Evolutionary conservation across 495 filamentous ascomycete genomes (phyloP), one percentile per base, ranked within the genome.

Genomic region (Parmelia sp.): DNA sequence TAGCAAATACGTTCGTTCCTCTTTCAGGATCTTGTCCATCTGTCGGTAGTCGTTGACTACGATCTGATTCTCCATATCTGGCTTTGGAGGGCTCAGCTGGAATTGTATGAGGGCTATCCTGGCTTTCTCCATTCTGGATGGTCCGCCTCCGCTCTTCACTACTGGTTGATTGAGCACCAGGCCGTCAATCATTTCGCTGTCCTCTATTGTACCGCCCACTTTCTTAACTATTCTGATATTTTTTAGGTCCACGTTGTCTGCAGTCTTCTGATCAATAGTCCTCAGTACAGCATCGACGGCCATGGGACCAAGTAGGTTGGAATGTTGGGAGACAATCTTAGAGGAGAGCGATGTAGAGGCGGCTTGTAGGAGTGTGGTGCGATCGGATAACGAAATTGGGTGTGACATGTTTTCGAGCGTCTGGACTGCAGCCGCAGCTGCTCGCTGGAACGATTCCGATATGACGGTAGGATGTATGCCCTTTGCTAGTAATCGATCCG

Each of bases 11-110:
- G 92, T 91, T 64, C 95, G 90, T 80, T 98, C 94, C 78, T 98
- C 94, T 77, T 98, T 98, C 62, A 98, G 82, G 69, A 98, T 98
- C 82, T 97, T 98, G 78, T 98, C 94, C 94, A 98, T 98, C 77
- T 98, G 94, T 65, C 94, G 83, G 83, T 98, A 98, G 80, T 98
- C 94, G 76, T 98, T 97, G 57, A 98, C 94, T 12, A 95, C 88
- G 68, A 98, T 96, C 76, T 94, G 91, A 78, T 98, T 98, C 76
- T 98, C 94, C 94, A 98, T 97, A 78, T 98, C 94, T 67, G 94
- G 94, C 79, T 98, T 98, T 0, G 94, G 94, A 9, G 94, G 93
- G 74, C 91, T 96, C 63, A 98, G 86, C 74, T 97, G 94, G 83
- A 98, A 98, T 74, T 98, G 94, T 69, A 98, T 97, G 62, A 98